Evolutionary conservation across 495 filamentous ascomycete genomes (phyloP).

Genomic region (Pyrenula massariospora): DNA sequence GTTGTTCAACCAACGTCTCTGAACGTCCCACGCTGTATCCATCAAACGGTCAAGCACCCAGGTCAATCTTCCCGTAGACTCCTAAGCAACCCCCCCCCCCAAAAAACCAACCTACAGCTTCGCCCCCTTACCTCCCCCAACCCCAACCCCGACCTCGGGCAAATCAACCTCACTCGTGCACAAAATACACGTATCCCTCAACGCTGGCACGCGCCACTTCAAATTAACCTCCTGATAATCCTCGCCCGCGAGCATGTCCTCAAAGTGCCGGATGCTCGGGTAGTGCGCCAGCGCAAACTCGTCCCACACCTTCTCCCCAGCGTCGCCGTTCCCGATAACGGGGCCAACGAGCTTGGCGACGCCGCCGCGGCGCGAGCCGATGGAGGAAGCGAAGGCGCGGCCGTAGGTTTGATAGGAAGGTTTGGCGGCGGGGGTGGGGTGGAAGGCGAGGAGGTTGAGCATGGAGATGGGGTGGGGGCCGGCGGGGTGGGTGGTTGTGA

Average conservation of each 20-base stretch:
- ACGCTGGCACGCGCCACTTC: constrained; percentile 37
- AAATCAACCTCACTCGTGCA: constrained; percentile 47
- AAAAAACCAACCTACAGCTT: too few species aligned
- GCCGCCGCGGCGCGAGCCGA: constrained; percentile 43
- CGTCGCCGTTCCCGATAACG: constrained; percentile 26
- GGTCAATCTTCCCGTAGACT: too few species aligned
- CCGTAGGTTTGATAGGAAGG: constrained; percentile 47
- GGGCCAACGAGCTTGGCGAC: constrained; percentile 52
- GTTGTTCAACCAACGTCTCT: too few species aligned
- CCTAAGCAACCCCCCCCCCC: too few species aligned
- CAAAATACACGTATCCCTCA: constrained; percentile 53
- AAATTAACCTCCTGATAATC: constrained; percentile 56
- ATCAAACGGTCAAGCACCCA: too few species aligned
- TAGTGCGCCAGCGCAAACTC: constrained; percentile 57
- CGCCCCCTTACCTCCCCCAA: background rate
- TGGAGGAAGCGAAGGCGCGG: constrained; percentile 35
- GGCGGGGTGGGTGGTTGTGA: constrained; percentile 18
- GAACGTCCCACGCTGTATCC: too few species aligned
- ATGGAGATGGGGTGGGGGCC: constrained; percentile 38
- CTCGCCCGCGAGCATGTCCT: constrained; percentile 47
- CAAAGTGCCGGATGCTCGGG: constrained; percentile 50
- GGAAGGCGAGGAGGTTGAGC: constrained; percentile 58
- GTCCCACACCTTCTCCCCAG: constrained; percentile 29
- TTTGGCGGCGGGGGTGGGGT: constrained; percentile 31
- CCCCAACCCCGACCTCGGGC: constrained; percentile 12